Conservation (phyloP, 164 flowering plant species). For the Tetracentron sinense region DNA sequence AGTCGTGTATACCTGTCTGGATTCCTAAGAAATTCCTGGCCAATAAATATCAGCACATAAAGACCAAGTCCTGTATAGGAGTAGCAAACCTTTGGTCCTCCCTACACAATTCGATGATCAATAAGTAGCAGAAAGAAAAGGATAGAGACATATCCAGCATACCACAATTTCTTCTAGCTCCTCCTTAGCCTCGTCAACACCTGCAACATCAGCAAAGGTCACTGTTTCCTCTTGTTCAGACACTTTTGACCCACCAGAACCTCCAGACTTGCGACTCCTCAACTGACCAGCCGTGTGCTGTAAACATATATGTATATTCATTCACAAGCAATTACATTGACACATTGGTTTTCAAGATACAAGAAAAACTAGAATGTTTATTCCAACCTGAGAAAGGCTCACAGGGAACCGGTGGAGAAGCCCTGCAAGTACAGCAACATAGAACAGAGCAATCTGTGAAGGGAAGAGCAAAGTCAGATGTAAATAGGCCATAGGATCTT, state of each 20-base stretch:
- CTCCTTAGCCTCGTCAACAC: conserved; percentile 99
- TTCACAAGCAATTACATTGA: conserved; percentile 9
- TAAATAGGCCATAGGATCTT: not conserved
- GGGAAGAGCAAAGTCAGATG: conserved; percentile 11
- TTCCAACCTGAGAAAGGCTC: conserved; percentile 78
- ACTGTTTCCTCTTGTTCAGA: conserved; percentile 76
- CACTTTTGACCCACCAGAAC: conserved; percentile 64
- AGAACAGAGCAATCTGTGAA: conserved; percentile 83
- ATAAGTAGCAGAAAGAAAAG: conserved; percentile 1
- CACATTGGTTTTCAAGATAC: conserved; percentile 13
- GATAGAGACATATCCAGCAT: conserved; percentile 18
- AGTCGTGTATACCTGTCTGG: conserved; percentile 79
- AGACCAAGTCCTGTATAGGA: conserved; percentile 5
- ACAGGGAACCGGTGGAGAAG: conserved; percentile 82
- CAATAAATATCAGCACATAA: conserved; percentile 24
- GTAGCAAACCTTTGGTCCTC: conserved; percentile 1
- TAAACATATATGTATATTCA: conserved; percentile 12
- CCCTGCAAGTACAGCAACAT: conserved; percentile 82
- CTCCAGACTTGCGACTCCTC: conserved; percentile 77
- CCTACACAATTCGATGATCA: not conserved
- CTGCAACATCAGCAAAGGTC: conserved; percentile 96
- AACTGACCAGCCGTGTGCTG: conserved; percentile 87
- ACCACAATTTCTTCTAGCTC: conserved; percentile 99
- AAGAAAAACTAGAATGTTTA: not conserved
- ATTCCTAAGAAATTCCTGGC: conserved; percentile 90